A percentile compares a stretch with the other conserved stretches of the same genome.
Conservation (phyloP, 495 filamentous ascomycete species). For the Neurospora sublineolata region DNA sequence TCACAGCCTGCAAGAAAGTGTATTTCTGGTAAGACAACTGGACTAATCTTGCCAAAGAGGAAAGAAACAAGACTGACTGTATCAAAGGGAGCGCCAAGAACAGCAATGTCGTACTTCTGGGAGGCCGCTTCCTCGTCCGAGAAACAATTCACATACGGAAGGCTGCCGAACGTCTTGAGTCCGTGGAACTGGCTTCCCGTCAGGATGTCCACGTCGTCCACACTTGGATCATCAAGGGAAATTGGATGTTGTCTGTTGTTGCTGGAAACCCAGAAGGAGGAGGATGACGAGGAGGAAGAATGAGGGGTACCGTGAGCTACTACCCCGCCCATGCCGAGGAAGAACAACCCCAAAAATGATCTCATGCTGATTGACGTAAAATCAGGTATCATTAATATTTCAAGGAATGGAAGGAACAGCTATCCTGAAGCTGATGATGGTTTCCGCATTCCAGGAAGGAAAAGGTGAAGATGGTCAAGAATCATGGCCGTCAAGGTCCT, state of each 20-base stretch:
- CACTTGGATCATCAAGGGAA: not conserved
- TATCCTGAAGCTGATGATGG: not conserved
- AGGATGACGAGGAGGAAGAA: not conserved
- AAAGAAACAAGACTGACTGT: constrained; percentile 19
- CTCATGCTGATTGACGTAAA: not conserved
- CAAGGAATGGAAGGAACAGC: not conserved
- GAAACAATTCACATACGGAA: constrained; percentile 70
- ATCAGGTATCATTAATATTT: not conserved
- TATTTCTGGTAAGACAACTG: not conserved
- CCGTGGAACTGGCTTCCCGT: constrained; percentile 22
- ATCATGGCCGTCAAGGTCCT: not conserved
- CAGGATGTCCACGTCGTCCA: not conserved
- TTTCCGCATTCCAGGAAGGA: not conserved
- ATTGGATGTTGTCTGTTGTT: not conserved
- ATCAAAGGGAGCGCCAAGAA: constrained; percentile 54
- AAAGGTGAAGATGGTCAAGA: not conserved
- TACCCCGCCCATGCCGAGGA: not conserved
- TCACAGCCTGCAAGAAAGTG: not conserved
- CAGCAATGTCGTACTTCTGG: constrained; percentile 65
- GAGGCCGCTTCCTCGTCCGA: constrained; percentile 45
- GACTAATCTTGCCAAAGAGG: not conserved
- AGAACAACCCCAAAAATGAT: not conserved
- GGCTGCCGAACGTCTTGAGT: constrained; percentile 64
- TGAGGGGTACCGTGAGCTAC: not conserved
- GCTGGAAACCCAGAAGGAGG: not conserved